These are phyloP conservation scores for Prunus mira DNA, from an alignment of 306 rosid species.

Conservation along the genomic window DNA sequence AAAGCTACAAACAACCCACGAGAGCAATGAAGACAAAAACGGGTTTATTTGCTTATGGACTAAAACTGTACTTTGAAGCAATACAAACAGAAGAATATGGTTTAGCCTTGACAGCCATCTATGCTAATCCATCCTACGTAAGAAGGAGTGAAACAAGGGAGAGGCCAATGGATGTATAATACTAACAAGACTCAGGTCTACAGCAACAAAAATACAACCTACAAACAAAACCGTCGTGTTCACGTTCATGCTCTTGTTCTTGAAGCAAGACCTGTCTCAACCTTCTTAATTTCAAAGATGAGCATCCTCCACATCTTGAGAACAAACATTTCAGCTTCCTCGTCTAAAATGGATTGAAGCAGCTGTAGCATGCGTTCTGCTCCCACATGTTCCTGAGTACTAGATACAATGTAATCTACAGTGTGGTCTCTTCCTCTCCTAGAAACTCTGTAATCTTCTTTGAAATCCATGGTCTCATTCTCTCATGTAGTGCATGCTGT, in stretches of 20 bases:
- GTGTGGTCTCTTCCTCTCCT: slow-evolving; percentile 92
- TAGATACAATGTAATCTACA: slow-evolving; percentile 94
- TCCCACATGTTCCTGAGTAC: slow-evolving; percentile 88
- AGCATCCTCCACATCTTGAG: slow-evolving; percentile 99
- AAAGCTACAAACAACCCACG: slow-evolving; percentile 2
- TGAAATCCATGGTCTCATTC: slow-evolving; percentile 99
- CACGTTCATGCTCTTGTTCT: slow-evolving; percentile 64
- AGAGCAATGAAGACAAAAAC: slow-evolving; percentile 9
- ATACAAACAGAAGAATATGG: slow-evolving; percentile 9
- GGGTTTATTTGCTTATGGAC: slow-evolving; percentile 13
- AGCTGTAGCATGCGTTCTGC: slow-evolving; percentile 95
- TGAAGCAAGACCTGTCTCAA: slow-evolving; percentile 75
- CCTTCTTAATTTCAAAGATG: slow-evolving; percentile 96
- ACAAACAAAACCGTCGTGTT: slow-evolving; percentile 17
- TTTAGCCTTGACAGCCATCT: slow-evolving; percentile 5
- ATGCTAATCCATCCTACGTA: not conserved
- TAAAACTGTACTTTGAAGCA: slow-evolving; percentile 1
- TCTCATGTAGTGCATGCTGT: slow-evolving; percentile 86
- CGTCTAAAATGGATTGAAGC: slow-evolving; percentile 90
- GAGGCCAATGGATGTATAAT: not conserved
- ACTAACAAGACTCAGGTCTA: not conserved
- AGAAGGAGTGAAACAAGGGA: not conserved
- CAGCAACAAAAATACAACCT: not conserved
- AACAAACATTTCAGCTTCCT: slow-evolving; percentile 99
- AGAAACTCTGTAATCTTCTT: slow-evolving; percentile 88